Evolutionary conservation across 2,329 filamentous ascomycete genomes (phyloP).

Genomic region (Ploettnerulaceae sp.): DNA sequence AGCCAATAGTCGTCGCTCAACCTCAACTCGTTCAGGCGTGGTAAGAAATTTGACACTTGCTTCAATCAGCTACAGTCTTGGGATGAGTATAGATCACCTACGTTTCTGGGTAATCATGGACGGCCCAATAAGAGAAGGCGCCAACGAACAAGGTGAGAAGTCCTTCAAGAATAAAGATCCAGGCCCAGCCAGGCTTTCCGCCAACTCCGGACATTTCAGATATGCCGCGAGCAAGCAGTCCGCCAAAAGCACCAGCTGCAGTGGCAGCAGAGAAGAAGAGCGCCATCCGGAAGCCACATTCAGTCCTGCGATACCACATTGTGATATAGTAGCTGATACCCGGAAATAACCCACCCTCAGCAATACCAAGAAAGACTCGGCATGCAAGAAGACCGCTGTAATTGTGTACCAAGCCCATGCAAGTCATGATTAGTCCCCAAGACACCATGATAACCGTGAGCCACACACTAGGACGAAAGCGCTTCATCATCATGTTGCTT

Average conservation of each 20-base stretch:
- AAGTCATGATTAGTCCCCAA: conserved; percentile 66
- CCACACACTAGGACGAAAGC: conserved; percentile 49
- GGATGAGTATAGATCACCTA: conserved; percentile 39
- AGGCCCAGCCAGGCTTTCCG: conserved; percentile 42
- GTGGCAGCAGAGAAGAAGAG: conserved; percentile 37
- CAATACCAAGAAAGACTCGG: conserved; percentile 48
- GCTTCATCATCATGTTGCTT: conserved; percentile 38
- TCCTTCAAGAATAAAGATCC: conserved; percentile 29
- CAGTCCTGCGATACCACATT: conserved; percentile 6
- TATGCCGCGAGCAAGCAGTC: conserved; percentile 42
- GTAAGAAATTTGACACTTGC: neutral
- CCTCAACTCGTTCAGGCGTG: no score
- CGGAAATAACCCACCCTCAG: conserved; percentile 40
- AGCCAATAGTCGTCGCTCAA: neutral
- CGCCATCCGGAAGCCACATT: conserved; percentile 8
- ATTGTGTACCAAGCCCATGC: conserved; percentile 61
- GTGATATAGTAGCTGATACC: conserved; percentile 14
- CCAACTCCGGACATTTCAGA: conserved; percentile 42
- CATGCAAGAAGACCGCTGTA: conserved; percentile 47
- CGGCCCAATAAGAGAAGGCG: conserved; percentile 39
- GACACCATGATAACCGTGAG: conserved; percentile 57
- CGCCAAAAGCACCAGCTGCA: conserved; percentile 42
- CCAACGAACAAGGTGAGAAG: conserved; percentile 36
- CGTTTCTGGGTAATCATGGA: conserved; percentile 44
- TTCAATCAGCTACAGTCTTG: conserved; percentile 30